A percentile compares a stretch with the other conserved stretches of the same genome.
Conservation (phyloP, 805 yeast genomes). For the Candida schatavii region DNA sequence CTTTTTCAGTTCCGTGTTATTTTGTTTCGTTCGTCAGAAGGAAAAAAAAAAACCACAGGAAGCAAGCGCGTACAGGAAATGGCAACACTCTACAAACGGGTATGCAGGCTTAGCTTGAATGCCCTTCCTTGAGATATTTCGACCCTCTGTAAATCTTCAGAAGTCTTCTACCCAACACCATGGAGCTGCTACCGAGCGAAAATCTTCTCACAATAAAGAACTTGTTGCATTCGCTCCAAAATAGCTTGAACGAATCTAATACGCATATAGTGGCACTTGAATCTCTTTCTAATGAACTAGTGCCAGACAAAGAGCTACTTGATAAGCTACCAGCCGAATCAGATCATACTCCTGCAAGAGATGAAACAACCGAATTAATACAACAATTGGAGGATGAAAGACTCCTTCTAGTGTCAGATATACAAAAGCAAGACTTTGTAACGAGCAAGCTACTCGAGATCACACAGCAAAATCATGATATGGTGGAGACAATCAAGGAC, state of each 20-base stretch:
- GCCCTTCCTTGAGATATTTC: too few relatives aligned
- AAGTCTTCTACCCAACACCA: neutral
- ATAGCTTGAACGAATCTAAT: conserved; percentile 16
- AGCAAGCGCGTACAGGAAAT: neutral
- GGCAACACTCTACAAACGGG: too few relatives aligned
- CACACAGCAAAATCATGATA: conserved; percentile 30
- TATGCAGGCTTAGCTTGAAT: too few relatives aligned
- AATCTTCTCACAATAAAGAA: conserved; percentile 7
- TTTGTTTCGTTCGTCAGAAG: conserved; percentile 8
- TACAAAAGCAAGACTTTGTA: conserved; percentile 38
- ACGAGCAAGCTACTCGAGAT: conserved; percentile 30
- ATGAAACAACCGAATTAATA: conserved; percentile 10
- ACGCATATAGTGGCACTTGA: conserved; percentile 20
- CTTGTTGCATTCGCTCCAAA: conserved; percentile 17
- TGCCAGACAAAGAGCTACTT: conserved; percentile 7
- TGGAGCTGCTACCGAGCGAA: conserved; percentile 5
- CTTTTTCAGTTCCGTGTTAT: neutral
- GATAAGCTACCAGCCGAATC: neutral
- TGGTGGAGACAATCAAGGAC: conserved; percentile 30
- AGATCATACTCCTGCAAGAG: neutral
- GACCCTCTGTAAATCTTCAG: too few relatives aligned
- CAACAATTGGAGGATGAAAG: conserved; percentile 27
- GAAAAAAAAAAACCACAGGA: conserved; percentile 8
- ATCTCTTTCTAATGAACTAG: conserved; percentile 16
- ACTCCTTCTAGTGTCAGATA: conserved; percentile 30